phyloP scores from a whole-genome alignment of 140 eudicot species.

The Erigeron philadelphicus region DNA sequence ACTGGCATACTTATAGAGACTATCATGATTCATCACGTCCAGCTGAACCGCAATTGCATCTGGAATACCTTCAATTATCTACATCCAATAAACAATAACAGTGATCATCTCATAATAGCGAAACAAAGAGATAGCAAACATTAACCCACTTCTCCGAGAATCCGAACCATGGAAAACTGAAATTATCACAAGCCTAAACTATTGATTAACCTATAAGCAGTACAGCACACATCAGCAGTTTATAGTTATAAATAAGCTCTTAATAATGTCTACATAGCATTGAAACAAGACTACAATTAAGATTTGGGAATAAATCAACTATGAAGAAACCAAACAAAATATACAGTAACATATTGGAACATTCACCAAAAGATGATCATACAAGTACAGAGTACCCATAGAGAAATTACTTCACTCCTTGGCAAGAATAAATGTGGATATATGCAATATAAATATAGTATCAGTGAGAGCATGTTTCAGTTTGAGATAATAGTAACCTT shows the following conservation, averaged over 20 bases:
- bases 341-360: too few species aligned
- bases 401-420: too few species aligned
- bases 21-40: slow-evolving; percentile 56
- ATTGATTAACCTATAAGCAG: neutral
- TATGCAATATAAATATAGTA: too few species aligned
- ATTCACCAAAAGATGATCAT: too few species aligned
- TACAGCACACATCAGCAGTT: neutral
- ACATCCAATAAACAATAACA: slow-evolving; percentile 28
- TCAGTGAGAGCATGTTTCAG: too few species aligned
- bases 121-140: slow-evolving; percentile 5
- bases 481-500: too few species aligned
- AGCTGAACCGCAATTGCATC: slow-evolving; percentile 79
- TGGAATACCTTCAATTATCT: slow-evolving; percentile 70
- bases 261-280: neutral
- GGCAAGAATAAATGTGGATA: too few species aligned
- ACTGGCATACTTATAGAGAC: slow-evolving; percentile 45
- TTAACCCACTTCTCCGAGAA: slow-evolving; percentile 3
- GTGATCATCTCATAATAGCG: slow-evolving; percentile 6
- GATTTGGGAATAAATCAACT: too few species aligned
- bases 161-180: neutral
- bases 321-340: too few species aligned
- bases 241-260: neutral
- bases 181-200: neutral
- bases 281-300: too few species aligned
- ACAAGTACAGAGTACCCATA: too few species aligned